Conservation (phyloP, 139 green algal species). For the Raphidocelis subcapitata region DNA sequence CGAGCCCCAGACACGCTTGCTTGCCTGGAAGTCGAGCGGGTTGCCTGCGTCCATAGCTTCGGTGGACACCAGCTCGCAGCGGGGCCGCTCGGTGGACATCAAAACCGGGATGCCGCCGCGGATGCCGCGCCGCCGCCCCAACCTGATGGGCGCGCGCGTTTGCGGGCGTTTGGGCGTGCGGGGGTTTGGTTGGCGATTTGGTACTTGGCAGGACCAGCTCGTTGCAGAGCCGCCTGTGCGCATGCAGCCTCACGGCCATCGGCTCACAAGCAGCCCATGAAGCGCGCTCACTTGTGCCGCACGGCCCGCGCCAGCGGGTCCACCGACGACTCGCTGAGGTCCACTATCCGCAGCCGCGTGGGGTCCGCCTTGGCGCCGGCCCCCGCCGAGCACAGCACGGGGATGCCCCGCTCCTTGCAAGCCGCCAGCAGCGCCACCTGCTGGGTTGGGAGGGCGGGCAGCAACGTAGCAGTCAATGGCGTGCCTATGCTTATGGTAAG, state of each 20-base stretch:
- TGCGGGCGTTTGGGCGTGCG: no score
- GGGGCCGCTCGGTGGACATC: slow-evolving; percentile 86
- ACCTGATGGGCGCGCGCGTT: slow-evolving; percentile 36
- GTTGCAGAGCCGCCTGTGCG: no score
- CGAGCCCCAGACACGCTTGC: no score
- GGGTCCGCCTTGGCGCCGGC: slow-evolving; percentile 92
- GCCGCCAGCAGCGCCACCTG: slow-evolving; percentile 84
- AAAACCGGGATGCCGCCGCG: slow-evolving; percentile 70
- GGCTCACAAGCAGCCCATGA: no score
- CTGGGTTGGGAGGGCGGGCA: neutral
- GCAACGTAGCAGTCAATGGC: no score
- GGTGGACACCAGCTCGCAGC: slow-evolving; percentile 67
- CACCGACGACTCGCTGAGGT: slow-evolving; percentile 76
- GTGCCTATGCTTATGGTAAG: no score
- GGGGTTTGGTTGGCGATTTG: no score
- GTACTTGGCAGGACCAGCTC: no score
- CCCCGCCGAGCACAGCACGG: slow-evolving; percentile 80
- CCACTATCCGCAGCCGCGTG: slow-evolving; percentile 85
- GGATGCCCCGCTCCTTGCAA: slow-evolving; percentile 74
- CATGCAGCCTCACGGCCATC: no score
- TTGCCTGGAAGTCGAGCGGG: slow-evolving; percentile 84
- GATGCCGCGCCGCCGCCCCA: slow-evolving; percentile 71
- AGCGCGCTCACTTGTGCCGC: slow-evolving; percentile 49
- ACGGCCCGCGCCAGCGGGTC: slow-evolving; percentile 89
- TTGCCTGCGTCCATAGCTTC: slow-evolving; percentile 48